A percentile compares a stretch with the other conserved stretches of the same genome.
Evolutionary conservation across 108 stramenopile species (phyloP).

Genomic region (Nitzschia sp.): DNA sequence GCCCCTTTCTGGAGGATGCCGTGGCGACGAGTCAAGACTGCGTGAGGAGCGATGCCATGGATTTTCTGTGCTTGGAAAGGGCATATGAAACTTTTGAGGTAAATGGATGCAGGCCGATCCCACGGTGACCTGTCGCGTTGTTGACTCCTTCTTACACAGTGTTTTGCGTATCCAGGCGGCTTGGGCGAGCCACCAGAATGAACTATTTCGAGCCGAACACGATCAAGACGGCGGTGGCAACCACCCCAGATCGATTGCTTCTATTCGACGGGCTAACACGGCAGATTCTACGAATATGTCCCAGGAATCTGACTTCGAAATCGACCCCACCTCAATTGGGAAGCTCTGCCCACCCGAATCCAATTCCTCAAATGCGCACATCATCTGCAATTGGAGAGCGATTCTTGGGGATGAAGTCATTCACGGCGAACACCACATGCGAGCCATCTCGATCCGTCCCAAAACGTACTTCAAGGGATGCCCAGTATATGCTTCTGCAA

Average conservation of each 20-base stretch:
- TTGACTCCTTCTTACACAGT: too few species aligned
- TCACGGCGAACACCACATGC: slow-evolving; percentile 68
- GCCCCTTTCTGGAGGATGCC: slow-evolving; percentile 31
- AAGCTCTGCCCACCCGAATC: slow-evolving; percentile 50
- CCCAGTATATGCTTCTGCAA: slow-evolving; percentile 62
- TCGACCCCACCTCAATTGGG: slow-evolving; percentile 76
- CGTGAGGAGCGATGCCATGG: slow-evolving; percentile 21
- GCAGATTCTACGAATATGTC: not conserved
- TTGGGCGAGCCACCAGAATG: slow-evolving; percentile 33
- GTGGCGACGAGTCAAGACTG: not conserved
- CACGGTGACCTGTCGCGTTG: too few species aligned
- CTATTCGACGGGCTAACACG: slow-evolving; percentile 76
- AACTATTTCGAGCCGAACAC: slow-evolving; percentile 33
- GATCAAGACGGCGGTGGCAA: slow-evolving; percentile 59
- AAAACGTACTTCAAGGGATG: slow-evolving; percentile 48
- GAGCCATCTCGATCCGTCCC: slow-evolving; percentile 54
- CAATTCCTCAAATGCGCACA: slow-evolving; percentile 48
- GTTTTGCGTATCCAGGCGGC: slow-evolving; percentile 26
- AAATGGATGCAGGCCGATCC: too few species aligned
- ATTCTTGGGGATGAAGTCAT: slow-evolving; percentile 34
- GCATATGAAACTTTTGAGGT: slow-evolving; percentile 63
- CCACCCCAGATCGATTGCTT: slow-evolving; percentile 74
- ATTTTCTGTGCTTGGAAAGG: slow-evolving; percentile 74
- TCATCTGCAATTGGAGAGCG: slow-evolving; percentile 73
- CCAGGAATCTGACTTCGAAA: not conserved